Evolutionary conservation across 2,329 filamentous ascomycete species (phyloP), one percentile per base, ranked within the genome.

Genomic region (Westerdykella aurantiaca): DNA sequence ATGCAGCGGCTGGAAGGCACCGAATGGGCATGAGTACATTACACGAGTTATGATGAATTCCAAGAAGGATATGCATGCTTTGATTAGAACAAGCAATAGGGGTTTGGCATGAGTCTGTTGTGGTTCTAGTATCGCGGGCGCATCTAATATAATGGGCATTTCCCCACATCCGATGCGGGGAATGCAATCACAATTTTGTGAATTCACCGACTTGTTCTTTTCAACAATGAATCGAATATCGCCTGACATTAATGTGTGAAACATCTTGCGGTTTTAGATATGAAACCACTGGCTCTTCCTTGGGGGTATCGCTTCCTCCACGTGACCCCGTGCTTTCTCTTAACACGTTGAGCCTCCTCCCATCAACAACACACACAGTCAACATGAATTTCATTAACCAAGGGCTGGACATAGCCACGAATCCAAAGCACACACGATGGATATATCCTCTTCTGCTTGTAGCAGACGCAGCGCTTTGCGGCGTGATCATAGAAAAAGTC

Each of bases 1-100:
- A 95, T 98, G 88, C 88, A 97, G 69, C 80, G 93, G 51, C 72
- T 98, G 42, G 80, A 81, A 56, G 72, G 71, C 3, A 75, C 72
- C 0, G 47, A 74, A 51, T 75, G 72, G 72, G 71, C 73, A 50
- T 72, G 47, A 48, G 10, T 35, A 29, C 7, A 4, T 5, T 29
- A 7, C 25, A 29, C 7, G 11, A 9, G 10, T 29, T 9, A 12
- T 9, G 12, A 11, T 29, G 23, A 6, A 35, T 31, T 34, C 18
- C 6, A 31, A 12, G 18, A 34, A 41, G 22, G 35, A 17, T 22
- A 33, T 6, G 9, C 38, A 2, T 31, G 12, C 38, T 14, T 23
- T 31, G 38, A 22, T 33, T 29, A 16, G 25, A 29, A 5, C 4
- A 12, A 12, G 9, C 9, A 29, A 12, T 9, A 9, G 25, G 11